Evolutionary conservation across 2,329 filamentous ascomycete genomes (phyloP).

Genomic region (Ambrosiella xylebori): DNA sequence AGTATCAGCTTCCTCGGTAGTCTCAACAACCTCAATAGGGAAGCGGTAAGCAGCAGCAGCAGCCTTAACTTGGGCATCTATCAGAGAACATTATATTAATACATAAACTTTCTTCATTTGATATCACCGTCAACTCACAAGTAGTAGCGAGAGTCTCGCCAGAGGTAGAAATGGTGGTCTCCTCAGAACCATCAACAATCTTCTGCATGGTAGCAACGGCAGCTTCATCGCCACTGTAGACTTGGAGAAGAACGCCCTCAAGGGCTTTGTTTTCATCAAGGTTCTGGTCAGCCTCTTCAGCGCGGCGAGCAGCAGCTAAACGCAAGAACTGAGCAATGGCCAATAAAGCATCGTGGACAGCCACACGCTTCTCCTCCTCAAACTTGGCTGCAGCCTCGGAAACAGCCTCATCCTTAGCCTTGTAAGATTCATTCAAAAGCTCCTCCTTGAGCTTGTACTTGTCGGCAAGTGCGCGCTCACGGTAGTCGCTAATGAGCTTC

Average conservation of each 20-base stretch:
- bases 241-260: slow-evolving; percentile 59
- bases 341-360: slow-evolving; percentile 47
- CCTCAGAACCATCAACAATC: slow-evolving; percentile 54
- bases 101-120: not conserved
- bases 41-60: slow-evolving; percentile 37
- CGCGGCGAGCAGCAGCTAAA: slow-evolving; percentile 57
- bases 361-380: slow-evolving; percentile 14
- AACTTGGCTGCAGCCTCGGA: slow-evolving; percentile 35
- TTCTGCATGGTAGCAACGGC: slow-evolving; percentile 62
- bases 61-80: slow-evolving; percentile 25
- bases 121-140: slow-evolving; percentile 37
- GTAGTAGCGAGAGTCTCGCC: slow-evolving; percentile 50
- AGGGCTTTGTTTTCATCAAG: slow-evolving; percentile 63
- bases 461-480: slow-evolving; percentile 38
- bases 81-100: slow-evolving; percentile 14
- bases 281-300: slow-evolving; percentile 46
- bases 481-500: slow-evolving; percentile 59
- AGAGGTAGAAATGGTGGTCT: slow-evolving; percentile 46
- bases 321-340: slow-evolving; percentile 64
- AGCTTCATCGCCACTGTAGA: slow-evolving; percentile 61
- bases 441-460: slow-evolving; percentile 44
- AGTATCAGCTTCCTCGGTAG: not conserved
- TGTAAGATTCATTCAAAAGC: slow-evolving; percentile 32
- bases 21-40: slow-evolving; percentile 17
- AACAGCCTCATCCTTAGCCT: slow-evolving; percentile 35